Base-by-base conservation (phyloP, 495 filamentous ascomycete genomes). In the Friedmanniomyces endolithicus region DNA sequence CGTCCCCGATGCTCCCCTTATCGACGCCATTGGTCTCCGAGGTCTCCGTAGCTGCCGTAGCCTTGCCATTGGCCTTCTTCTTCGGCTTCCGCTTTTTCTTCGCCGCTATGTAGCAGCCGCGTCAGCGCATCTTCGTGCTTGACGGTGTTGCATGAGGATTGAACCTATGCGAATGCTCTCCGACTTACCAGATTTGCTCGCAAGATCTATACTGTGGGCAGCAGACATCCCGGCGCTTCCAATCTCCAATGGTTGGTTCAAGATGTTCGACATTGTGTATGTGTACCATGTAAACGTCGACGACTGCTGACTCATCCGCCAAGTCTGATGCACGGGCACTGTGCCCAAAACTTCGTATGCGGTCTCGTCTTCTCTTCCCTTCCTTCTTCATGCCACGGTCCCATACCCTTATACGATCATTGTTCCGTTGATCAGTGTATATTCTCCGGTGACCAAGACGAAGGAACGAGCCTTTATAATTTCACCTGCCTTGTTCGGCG, bases 21-120 rank as follows among this genome's bases (percentile, higher is more conserved):
- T 33, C 48, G 52, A 20, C 46, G 25, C 55, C 63, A 43, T 59
- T 59, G n/a, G 59, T 43, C 16, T 53, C 61, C 14, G 50, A 27
- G 4, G 37, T 19, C 44, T 63, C 60, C 1, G 33, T 57, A 11
- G 11, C 49, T 22, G 19, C 61, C 22, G 54, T 56, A 17, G 41
- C 39, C 47, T 64, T 67, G 43, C 48, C 63, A 54, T 52, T 50
- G 47, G 48, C 57, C 63, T 63, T 61, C 55, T 55, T 64, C 62
- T 69, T 71, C 60, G 61, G 65, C 56, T 64, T 69, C 61, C 58
- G 66, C 55, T 64, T 65, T 60, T 69, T 69, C 58, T 69, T 70
- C 47, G 66, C 59, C 40, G 60, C 57, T 57, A 3, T 23, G 20
- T 19, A 23, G 19, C 7, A 14, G 41, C 45, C 41, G 31, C 47